Evolutionary conservation across 805 yeast genomes (phyloP).

Genomic region (Deakozyma indianensis): DNA sequence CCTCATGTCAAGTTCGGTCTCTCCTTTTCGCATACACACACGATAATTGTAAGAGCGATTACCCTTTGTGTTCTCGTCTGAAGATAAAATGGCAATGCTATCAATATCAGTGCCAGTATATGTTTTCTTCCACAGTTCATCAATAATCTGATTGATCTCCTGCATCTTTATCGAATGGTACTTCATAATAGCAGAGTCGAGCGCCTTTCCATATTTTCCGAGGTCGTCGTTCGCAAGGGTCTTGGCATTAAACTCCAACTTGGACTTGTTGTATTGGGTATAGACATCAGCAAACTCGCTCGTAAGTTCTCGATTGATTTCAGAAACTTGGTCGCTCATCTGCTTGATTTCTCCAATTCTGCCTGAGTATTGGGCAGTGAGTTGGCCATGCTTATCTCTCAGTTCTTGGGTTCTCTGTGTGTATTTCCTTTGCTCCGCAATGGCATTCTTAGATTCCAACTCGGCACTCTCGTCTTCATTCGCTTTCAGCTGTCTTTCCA

Average conservation of each 20-base stretch:
- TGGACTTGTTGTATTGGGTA: conserved; percentile 46
- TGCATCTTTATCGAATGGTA: conserved; percentile 85
- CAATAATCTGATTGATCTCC: conserved; percentile 75
- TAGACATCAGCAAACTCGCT: conserved; percentile 64
- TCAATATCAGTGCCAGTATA: conserved; percentile 94
- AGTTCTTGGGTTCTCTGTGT: conserved; percentile 42
- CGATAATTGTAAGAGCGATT: conserved; percentile 76
- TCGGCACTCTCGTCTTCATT: conserved; percentile 27
- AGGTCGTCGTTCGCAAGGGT: conserved; percentile 68
- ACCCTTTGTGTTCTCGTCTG: conserved; percentile 48
- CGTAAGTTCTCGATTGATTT: conserved; percentile 41
- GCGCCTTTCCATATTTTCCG: conserved; percentile 64
- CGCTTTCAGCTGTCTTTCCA: conserved; percentile 25
- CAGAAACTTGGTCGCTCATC: conserved; percentile 52
- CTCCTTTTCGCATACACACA: conserved; percentile 89
- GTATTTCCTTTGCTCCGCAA: conserved; percentile 43
- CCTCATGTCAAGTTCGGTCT: conserved; percentile 89
- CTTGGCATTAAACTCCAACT: conserved; percentile 65
- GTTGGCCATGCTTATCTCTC: conserved; percentile 31
- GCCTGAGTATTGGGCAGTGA: conserved; percentile 57
- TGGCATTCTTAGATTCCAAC: conserved; percentile 45
- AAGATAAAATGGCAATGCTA: conserved; percentile 60
- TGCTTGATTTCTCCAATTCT: conserved; percentile 79
- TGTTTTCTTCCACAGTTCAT: conserved; percentile 87
- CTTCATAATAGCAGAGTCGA: conserved; percentile 87